Base-by-base conservation (phyloP, 805 yeast species). In the Nakazawaea pomicola region DNA sequence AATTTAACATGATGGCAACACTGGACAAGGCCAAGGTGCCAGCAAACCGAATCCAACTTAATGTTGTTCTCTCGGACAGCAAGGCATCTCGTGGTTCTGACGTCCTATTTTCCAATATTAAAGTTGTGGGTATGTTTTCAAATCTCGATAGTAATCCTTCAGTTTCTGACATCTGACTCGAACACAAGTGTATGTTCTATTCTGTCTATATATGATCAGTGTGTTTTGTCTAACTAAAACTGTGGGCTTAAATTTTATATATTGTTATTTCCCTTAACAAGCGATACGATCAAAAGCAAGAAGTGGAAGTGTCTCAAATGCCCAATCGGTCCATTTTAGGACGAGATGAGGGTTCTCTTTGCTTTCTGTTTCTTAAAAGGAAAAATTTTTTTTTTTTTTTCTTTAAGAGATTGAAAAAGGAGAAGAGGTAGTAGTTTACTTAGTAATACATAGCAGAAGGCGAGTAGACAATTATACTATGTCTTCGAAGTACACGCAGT, bases 61-160 rank as follows among this genome's bases (percentile, higher is more conserved):
- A 55, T 15, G 74, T 67, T 1, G 80, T 75, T 27, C 80, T 54
- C 49, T 75, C 81, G 41, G 70, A 66, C 62, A 74, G 77, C 14
- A 74, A 54, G 7, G 71, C 69, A 51, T 75, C 81, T 31, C 81
- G 56, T 1, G 80, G 79, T 50, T 75, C 80, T 2, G 73, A 65
- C 3, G 68, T 58, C 14, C 61, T 54, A 31, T 69, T 64, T 24
- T 58, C 56, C 35, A 67, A 47, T 8, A 62, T 49, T 16, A 63
- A 33, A 20, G 38, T 29, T 2, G 46, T 31, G 11, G 43, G 38
- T 49, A 54, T 15, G 45, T 31, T 11, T 43, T 49, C 12, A 28
- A 49, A 40, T 15, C 36, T 32, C 5, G 36, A 17, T 12, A 52
- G 29, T 36, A 47, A 34, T 19, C 49, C 36, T 16, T 44, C 39